Evolutionary conservation across 768 basidiomycete species (phyloP).

Genomic region (Tephrocybe sp.): DNA sequence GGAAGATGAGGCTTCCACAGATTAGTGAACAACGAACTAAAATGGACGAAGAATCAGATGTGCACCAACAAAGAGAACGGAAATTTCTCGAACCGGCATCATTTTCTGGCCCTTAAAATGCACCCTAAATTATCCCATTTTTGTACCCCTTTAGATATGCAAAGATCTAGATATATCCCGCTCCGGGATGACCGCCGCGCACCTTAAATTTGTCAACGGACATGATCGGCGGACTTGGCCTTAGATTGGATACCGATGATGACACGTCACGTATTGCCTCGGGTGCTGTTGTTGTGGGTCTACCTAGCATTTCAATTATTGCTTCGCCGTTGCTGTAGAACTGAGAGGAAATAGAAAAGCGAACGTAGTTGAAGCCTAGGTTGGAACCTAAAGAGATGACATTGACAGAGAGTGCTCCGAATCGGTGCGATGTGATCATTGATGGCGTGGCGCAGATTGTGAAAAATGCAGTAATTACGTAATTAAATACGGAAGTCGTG

Average conservation of each 20-base stretch:
- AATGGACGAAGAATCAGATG: too few relatives aligned
- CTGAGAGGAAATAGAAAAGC: too few relatives aligned
- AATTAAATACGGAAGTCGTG: too few relatives aligned
- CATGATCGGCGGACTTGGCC: background rate
- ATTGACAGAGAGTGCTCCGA: too few relatives aligned
- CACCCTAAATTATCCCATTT: slow-evolving; percentile 1
- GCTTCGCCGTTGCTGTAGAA: too few relatives aligned
- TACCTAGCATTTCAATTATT: background rate
- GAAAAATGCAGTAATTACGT: too few relatives aligned
- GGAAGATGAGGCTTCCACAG: background rate
- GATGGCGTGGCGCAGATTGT: too few relatives aligned
- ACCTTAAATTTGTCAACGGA: slow-evolving; percentile 6
- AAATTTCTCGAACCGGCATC: background rate
- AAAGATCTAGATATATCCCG: slow-evolving; percentile 7
- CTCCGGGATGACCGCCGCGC: background rate
- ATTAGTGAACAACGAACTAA: too few relatives aligned
- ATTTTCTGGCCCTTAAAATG: background rate
- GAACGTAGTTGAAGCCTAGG: too few relatives aligned
- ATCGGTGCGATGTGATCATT: too few relatives aligned
- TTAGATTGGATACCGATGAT: background rate
- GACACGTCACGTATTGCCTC: background rate
- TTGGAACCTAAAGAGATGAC: too few relatives aligned
- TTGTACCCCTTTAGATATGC: background rate
- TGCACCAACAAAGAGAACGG: background rate
- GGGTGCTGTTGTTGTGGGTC: background rate